A percentile compares a stretch with the other conserved stretches of the same genome.
Evolutionary conservation across 2,329 filamentous ascomycete genomes (phyloP).

Genomic region (Colletotrichum sp.): DNA sequence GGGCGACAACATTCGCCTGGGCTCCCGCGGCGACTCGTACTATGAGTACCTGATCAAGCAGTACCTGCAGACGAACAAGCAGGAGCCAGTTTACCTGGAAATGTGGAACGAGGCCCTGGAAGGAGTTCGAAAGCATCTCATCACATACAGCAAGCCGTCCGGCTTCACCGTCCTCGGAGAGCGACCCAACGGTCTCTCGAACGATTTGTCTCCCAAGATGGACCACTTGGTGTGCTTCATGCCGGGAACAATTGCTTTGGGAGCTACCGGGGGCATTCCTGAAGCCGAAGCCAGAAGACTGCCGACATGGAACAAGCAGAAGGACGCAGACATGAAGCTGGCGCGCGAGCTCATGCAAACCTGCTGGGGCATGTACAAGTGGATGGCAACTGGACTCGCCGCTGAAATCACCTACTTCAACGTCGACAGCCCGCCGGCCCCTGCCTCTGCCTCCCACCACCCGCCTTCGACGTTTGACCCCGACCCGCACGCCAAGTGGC

Average conservation of each 20-base stretch:
- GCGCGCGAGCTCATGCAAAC: constrained; percentile 93
- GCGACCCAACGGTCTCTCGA: constrained; percentile 74
- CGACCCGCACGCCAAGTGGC: constrained; percentile 68
- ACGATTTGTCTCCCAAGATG: constrained; percentile 84
- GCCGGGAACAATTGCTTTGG: constrained; percentile 93
- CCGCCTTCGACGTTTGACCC: constrained; percentile 56
- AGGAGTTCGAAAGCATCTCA: constrained; percentile 88
- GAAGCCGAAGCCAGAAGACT: constrained; percentile 77
- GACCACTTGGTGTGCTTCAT: constrained; percentile 98
- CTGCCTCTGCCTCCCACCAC: constrained; percentile 59
- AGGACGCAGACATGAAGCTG: constrained; percentile 87
- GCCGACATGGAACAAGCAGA: constrained; percentile 74
- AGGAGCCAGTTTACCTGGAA: constrained; percentile 85
- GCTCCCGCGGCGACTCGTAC: constrained; percentile 95
- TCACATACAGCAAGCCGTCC: constrained; percentile 84
- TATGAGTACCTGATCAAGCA: constrained; percentile 99
- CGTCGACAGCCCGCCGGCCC: constrained; percentile 70
- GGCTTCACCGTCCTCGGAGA: constrained; percentile 92
- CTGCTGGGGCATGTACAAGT: constrained; percentile 97
- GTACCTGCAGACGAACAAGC: constrained; percentile 88
- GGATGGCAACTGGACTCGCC: constrained; percentile 88
- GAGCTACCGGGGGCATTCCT: constrained; percentile 78
- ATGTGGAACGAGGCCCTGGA: constrained; percentile 90
- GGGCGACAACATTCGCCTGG: constrained; percentile 86
- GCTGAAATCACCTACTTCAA: constrained; percentile 94